Evolutionary conservation across 73 alveolate species (phyloP).

Genomic region (Paramecium octaurelia): DNA sequence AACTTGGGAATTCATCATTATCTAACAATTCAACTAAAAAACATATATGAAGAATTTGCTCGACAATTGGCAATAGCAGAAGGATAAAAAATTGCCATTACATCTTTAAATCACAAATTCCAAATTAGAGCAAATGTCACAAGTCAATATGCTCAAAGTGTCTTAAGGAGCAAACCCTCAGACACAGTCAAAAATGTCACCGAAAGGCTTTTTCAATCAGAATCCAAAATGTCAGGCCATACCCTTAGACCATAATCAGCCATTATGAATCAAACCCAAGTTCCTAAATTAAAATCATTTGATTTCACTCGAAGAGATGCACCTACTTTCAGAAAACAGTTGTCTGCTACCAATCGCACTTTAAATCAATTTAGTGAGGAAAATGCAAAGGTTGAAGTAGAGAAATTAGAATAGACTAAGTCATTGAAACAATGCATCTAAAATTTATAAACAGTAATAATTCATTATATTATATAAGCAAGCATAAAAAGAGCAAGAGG

Average conservation of each 20-base stretch:
- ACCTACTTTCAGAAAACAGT: not conserved
- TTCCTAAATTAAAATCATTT: not conserved
- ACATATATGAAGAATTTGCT: constrained; percentile 41
- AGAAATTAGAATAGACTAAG: not conserved
- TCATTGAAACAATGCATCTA: not conserved
- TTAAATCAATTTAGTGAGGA: not conserved
- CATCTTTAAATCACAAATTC: not conserved
- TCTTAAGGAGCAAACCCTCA: not conserved
- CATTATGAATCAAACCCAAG: not conserved
- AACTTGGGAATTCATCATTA: constrained; percentile 1
- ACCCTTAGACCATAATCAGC: constrained; percentile 12
- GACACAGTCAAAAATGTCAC: not conserved
- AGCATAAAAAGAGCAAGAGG: not conserved
- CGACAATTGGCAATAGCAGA: constrained; percentile 37
- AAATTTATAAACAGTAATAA: not conserved
- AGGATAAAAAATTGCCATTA: constrained; percentile 7
- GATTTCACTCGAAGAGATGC: not conserved
- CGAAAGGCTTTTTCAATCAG: not conserved
- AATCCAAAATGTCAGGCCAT: not conserved
- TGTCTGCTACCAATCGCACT: not conserved
- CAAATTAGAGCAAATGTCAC: not conserved
- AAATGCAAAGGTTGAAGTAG: not conserved
- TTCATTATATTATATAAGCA: not conserved
- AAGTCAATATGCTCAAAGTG: not conserved
- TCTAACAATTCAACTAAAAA: constrained; percentile 5